Conservation (phyloP, 1,284 basidiomycete species). For the Hemileia vastatrix region DNA sequence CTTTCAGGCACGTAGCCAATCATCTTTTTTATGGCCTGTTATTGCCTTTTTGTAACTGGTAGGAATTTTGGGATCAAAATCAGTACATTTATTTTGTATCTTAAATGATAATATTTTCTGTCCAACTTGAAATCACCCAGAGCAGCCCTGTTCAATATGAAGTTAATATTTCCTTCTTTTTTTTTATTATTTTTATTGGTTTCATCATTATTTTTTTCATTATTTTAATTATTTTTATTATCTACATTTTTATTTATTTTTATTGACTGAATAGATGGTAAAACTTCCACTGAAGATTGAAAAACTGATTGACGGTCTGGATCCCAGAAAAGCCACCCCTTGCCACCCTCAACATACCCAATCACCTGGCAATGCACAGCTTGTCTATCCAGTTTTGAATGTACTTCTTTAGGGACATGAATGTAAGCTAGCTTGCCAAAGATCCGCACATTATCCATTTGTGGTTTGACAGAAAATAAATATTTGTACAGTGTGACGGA, state of each 20-base stretch:
- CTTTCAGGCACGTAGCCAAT: neutral
- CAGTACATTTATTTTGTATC: neutral
- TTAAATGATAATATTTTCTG: neutral
- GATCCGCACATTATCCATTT: neutral
- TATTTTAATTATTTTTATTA: neutral
- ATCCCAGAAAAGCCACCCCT: constrained; percentile 2
- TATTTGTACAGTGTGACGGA: neutral
- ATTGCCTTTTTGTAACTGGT: neutral
- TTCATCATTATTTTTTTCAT: neutral
- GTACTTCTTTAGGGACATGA: neutral
- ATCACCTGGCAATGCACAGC: neutral
- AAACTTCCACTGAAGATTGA: neutral
- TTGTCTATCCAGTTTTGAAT: neutral
- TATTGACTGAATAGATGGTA: neutral
- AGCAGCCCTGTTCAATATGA: neutral
- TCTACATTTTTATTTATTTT: neutral
- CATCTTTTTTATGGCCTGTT: neutral
- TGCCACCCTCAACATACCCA: neutral
- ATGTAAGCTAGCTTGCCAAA: constrained; percentile 3
- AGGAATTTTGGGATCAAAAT: neutral
- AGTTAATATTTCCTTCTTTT: neutral
- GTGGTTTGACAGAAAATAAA: neutral
- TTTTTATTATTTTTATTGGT: neutral
- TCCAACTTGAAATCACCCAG: neutral
- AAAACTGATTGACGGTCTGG: neutral